Base-by-base conservation (phyloP, 441 rosid genomes). In the Euphorbia schlechtendalii region DNA sequence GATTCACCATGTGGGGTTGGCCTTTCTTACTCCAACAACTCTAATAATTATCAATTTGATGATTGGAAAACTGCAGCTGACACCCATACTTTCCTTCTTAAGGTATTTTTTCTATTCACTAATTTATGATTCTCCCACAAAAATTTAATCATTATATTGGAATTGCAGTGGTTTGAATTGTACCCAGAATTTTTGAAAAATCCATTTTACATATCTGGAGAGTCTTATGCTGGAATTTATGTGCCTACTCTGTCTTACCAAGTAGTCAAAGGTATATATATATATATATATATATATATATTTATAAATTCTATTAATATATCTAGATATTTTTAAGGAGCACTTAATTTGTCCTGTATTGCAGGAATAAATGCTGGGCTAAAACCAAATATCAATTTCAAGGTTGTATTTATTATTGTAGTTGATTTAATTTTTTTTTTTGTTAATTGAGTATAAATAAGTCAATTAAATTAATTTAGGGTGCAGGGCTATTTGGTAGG, bases 1-100 rank as follows among this genome's bases (percentile, higher is more conserved):
- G 90, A 85, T 49, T 80, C 90, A 8, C 90, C 90, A 0, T 69
- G 74, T 5, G 90, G 87, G 12, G 87, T 75, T 36, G 87, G 90
- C n/a, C 63, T 81, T 52, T 85, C 90, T 36, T 85, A 81, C 69
- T 73, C 81, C 0, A 38, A 22, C 8, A 69, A 77, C 63, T 0
- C 57, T 5, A 70, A 45, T 38, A 61, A 64, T 12, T 83, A 83
- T 22, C 9, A 2, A 10, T 81, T 82, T 0, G 82, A 80, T 36
- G 90, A 85, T 65, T 55, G 34, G 6, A 54, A 78, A 48, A 83
- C 90, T 13, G 87, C 90, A 13, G 34, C 71, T 3, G 83, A 80
- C 52, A 59, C 86, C 3, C 84, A 83, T 58, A 48, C 67, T 38
- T 80, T 82, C 70, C 83, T 84, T 49, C 78, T 82, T 32, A 65